Evolutionary conservation across 768 basidiomycete genomes (phyloP).

Genomic region (Russula dissimulans): DNA sequence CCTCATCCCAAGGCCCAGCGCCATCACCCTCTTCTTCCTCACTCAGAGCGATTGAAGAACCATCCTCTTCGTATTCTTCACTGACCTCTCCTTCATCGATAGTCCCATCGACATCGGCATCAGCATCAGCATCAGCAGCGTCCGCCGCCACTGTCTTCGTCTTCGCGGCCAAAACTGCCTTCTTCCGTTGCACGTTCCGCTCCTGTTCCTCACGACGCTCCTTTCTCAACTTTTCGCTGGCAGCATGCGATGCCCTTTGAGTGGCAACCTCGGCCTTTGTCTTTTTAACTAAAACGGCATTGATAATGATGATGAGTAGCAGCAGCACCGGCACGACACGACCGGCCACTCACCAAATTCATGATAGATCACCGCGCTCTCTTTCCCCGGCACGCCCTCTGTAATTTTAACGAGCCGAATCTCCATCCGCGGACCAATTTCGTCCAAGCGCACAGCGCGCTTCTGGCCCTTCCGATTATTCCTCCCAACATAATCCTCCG

Average conservation of each 20-base stretch:
- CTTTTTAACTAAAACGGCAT: conserved; percentile 63
- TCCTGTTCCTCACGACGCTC: conserved; percentile 85
- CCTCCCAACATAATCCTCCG: conserved; percentile 89
- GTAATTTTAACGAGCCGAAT: conserved; percentile 86
- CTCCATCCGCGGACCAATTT: conserved; percentile 95
- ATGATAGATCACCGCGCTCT: conserved; percentile 90
- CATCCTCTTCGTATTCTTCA: conserved; percentile 24
- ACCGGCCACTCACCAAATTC: conserved; percentile 61
- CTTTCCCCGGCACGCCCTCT: conserved; percentile 89
- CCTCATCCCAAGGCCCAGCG: conserved; percentile 42
- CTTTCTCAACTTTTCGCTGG: conserved; percentile 65
- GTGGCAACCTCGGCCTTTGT: conserved; percentile 62
- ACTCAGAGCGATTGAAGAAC: conserved; percentile 25
- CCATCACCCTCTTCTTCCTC: conserved; percentile 28
- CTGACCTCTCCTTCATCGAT: conserved; percentile 24
- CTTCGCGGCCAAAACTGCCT: conserved; percentile 36
- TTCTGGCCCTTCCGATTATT: conserved; percentile 89
- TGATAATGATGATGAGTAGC: background rate
- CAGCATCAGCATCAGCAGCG: too few species aligned
- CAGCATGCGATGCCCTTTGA: conserved; percentile 66
- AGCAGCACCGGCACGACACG: background rate
- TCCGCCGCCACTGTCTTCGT: conserved; percentile 28
- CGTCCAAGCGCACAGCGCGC: conserved; percentile 85
- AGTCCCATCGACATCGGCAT: background rate
- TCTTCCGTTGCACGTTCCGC: conserved; percentile 81